Base-by-base conservation (phyloP, 768 basidiomycete species). In the Boletus tomentosulus region DNA sequence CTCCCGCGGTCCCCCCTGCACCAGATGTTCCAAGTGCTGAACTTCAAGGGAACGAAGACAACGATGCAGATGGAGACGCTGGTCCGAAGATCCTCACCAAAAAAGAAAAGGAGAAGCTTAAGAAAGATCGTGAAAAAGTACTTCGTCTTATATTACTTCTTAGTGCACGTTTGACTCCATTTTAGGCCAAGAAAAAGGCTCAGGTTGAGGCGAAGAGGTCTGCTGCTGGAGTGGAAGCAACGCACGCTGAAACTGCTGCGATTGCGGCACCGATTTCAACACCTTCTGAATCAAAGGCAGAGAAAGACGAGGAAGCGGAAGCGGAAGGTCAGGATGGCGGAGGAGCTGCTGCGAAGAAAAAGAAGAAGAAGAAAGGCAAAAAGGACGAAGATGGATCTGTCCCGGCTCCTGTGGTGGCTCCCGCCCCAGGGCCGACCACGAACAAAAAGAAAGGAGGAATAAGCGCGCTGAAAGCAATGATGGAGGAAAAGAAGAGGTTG, bases 61-160 rank as follows among this genome's bases (percentile, higher is more conserved):
- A 70, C 12, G 78, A 76, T 22, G 80, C 74, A 24, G 82, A 59
- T 5, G 76, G 79, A 30, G 84, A 78, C 48, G 72, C 71, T 46
- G 89, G 82, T 13, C 75, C 76, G 4, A 85, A 87, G 71, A 67
- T 96, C 31, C 71, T 97, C 34, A 86, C 87, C 16, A 98, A 98
- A 76, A 97, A 96, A 69, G 92, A 98, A 78, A 98, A 98, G 74
- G 95, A 98, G 69, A 86, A 86, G 68, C 76, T 96, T 56, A 98
- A 98, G 82, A 98, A 98, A 74, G 95, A 98, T 73, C 83, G 85
- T 48, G 94, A 97, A 76, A 97, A 97, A 87, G 93, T 87, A 34
- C 46, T 64, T 38, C 54, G 22, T 38, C 38, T 39, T 37, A n/a
- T 50, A 10, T 6, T 39, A 50, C n/a, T n/a, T 56, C 48, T 50